Evolutionary conservation across 306 rosid species (phyloP), one percentile per base, ranked within the genome.

Genomic region (Glycyrrhiza uralensis): DNA sequence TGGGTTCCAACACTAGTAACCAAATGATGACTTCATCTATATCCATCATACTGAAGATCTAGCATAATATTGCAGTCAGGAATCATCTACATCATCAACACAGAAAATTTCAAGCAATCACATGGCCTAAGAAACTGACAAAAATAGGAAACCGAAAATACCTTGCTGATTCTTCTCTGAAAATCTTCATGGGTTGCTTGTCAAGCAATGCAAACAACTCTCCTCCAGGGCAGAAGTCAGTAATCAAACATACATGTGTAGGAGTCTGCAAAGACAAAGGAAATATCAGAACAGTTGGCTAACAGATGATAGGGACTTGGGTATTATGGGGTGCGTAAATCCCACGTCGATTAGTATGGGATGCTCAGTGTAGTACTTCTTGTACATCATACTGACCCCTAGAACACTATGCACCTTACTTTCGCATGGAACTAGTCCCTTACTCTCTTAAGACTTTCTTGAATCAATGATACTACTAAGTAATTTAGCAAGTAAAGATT

Each of bases 141-240:
- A 38, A 54, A 64, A 60, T 20, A 41, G 52, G 13, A 33, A 66
- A 36, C 22, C 23, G 26, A 41, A 75, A 71, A 71, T 74, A 94
- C 98, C 98, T 87, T 12, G 98, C 95, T 39, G 95, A 82, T 39
- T 94, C 98, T 85, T 94, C 98, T 60, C 64, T 91, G 65, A 94
- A 85, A 70, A 85, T 64, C 81, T 94, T 94, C 97, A 89, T 81
- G 1, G 98, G 97, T 74, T 93, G 98, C 82, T 79, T 87, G 80
- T 93, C 98, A 60, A 93, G 94, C 84, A 93, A 85, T 39, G 92
- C 88, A 77, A 94, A 94, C 81, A 94, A 79, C 84, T 94, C 97
- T 77, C 98, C 98, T 5, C 98, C 98, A 13, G 87, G 77, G 60
- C 74, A 87, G 75, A 91, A 94, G 85, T 94, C 98, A 46, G 97